Evolutionary conservation across 768 basidiomycete genomes (phyloP).

Genomic region (Daedaleopsis sinensis): DNA sequence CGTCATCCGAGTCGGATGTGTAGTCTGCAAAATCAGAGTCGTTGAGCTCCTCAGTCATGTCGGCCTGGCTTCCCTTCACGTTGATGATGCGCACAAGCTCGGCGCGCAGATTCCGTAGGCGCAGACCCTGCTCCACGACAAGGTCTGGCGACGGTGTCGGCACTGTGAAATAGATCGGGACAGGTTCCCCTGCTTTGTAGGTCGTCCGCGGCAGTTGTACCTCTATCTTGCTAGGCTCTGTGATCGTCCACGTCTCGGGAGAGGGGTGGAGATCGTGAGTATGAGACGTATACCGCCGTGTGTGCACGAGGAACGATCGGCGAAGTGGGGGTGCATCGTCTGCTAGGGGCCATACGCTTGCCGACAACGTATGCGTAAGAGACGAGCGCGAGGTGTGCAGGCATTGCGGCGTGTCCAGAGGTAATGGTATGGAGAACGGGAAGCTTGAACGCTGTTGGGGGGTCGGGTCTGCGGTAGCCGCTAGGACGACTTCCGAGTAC

Average conservation of each 20-base stretch:
- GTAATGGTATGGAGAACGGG: slow-evolving; percentile 83
- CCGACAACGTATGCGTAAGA: slow-evolving; percentile 70
- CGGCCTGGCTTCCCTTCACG: slow-evolving; percentile 39
- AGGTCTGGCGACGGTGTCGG: slow-evolving; percentile 72
- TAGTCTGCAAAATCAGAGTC: slow-evolving; percentile 21
- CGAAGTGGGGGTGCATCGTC: slow-evolving; percentile 42
- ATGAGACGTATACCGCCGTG: slow-evolving; percentile 74
- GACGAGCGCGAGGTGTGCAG: slow-evolving; percentile 76
- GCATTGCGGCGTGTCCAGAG: slow-evolving; percentile 80
- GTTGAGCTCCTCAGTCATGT: slow-evolving; percentile 6
- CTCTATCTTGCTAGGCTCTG: slow-evolving; percentile 67
- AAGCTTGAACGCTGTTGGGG: slow-evolving; percentile 59
- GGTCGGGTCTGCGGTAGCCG: slow-evolving; percentile 42
- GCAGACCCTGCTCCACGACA: slow-evolving; percentile 68
- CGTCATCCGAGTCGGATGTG: slow-evolving; percentile 37
- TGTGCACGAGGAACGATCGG: slow-evolving; percentile 68
- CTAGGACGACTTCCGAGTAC: slow-evolving; percentile 57
- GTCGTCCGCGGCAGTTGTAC: slow-evolving; percentile 73
- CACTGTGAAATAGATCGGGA: slow-evolving; percentile 80
- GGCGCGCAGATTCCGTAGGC: slow-evolving; percentile 78
- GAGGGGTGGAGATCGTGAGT: slow-evolving; percentile 54
- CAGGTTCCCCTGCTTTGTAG: slow-evolving; percentile 71
- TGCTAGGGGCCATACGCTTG: slow-evolving; percentile 55
- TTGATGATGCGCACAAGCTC: slow-evolving; percentile 75
- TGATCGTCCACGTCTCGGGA: slow-evolving; percentile 59